Percentiles rank a stretch among this genome's conserved stretches.
phyloP scores from a whole-genome alignment of 1,139 yeast species.

The Hyphopichia pseudoburtonii region DNA sequence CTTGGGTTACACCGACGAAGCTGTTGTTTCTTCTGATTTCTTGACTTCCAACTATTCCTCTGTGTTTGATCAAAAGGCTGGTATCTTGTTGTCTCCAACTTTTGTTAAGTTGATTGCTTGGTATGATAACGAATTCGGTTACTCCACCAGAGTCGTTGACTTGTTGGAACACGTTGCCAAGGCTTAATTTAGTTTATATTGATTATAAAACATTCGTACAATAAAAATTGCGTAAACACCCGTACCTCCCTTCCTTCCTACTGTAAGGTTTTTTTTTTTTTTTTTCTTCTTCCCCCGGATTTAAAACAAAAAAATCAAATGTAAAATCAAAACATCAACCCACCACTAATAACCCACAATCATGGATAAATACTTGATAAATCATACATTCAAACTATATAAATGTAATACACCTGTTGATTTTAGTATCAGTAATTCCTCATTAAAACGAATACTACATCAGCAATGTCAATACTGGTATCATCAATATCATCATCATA shows the following conservation, averaged over 20 bases:
- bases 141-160: slow-evolving; percentile 81
- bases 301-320: neutral
- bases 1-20: slow-evolving; percentile 74
- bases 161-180: slow-evolving; percentile 64
- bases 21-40: slow-evolving; percentile 75
- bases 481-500: neutral
- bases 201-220: too few relatives aligned
- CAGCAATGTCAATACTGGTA: slow-evolving; percentile 10
- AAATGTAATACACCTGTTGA: slow-evolving; percentile 11
- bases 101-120: slow-evolving; percentile 77
- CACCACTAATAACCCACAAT: neutral
- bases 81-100: slow-evolving; percentile 68
- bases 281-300: too few relatives aligned
- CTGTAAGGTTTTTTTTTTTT: too few relatives aligned
- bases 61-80: slow-evolving; percentile 74
- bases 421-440: neutral
- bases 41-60: slow-evolving; percentile 68
- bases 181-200: neutral
- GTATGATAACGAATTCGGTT: slow-evolving; percentile 83
- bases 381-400: slow-evolving; percentile 19
- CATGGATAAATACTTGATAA: slow-evolving; percentile 5
- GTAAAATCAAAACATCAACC: neutral
- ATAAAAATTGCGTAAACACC: too few relatives aligned
- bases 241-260: too few relatives aligned
- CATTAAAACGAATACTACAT: slow-evolving; percentile 8